A percentile compares a stretch with the other conserved stretches of the same genome.
These are phyloP conservation scores for Scolecobasidium constrictum DNA, from an alignment of 2,329 filamentous ascomycete species.

Conservation along the genomic window DNA sequence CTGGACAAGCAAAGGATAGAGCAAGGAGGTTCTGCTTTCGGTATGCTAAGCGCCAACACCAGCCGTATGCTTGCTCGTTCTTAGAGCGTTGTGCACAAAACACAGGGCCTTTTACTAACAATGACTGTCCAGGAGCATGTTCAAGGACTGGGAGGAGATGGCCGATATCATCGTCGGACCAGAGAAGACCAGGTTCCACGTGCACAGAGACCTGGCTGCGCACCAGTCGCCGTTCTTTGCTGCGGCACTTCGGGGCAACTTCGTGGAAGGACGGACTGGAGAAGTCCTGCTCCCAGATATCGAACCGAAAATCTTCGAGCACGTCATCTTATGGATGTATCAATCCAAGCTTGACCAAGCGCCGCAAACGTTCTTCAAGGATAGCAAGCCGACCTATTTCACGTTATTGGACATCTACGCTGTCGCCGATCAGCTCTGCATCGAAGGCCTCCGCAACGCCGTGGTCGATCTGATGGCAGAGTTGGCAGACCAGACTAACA, in stretches of 20 bases:
- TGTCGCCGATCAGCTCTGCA: slow-evolving; percentile 35
- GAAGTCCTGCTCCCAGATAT: slow-evolving; percentile 33
- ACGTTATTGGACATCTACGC: slow-evolving; percentile 36
- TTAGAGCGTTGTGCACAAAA: too few species aligned
- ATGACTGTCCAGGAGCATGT: not conserved
- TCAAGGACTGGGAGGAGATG: slow-evolving; percentile 15
- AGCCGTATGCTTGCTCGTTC: not conserved
- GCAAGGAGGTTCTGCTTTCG: slow-evolving; percentile 6
- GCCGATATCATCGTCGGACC: slow-evolving; percentile 18
- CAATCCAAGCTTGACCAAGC: slow-evolving; percentile 27
- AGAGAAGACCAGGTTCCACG: slow-evolving; percentile 22
- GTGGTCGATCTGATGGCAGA: slow-evolving; percentile 32
- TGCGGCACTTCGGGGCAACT: slow-evolving; percentile 36
- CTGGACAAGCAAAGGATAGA: not conserved
- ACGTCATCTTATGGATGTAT: slow-evolving; percentile 42
- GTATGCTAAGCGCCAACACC: not conserved
- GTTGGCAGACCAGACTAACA: slow-evolving; percentile 36
- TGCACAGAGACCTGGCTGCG: slow-evolving; percentile 39
- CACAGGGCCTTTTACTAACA: too few species aligned
- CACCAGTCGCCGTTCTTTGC: slow-evolving; percentile 39
- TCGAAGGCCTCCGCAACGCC: slow-evolving; percentile 34
- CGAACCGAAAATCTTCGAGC: slow-evolving; percentile 34
- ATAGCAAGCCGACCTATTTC: slow-evolving; percentile 39
- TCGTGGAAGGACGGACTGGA: slow-evolving; percentile 33
- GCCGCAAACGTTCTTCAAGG: slow-evolving; percentile 27